Evolutionary conservation across 2,329 filamentous ascomycete species (phyloP).

Genomic region (Xylariaceae sp.): DNA sequence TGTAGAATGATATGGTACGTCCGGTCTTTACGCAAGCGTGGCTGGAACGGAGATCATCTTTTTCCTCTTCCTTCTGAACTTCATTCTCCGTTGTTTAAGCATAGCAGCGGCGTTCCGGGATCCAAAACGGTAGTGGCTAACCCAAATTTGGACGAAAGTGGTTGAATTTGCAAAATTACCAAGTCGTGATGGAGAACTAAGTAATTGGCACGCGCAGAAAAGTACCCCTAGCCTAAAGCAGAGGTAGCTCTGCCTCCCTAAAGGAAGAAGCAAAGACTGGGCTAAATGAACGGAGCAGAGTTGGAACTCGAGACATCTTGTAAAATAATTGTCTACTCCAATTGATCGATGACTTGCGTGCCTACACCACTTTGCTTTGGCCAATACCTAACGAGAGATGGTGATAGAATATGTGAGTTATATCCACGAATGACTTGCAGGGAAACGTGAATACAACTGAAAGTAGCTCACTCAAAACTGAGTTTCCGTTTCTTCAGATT

Average conservation of each 20-base stretch:
- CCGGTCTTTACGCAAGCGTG: too few relatives aligned
- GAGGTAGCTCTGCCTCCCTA: too few relatives aligned
- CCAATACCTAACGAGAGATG: too few relatives aligned
- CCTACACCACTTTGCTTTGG: not conserved
- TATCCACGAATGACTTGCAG: too few relatives aligned
- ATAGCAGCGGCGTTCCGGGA: slow-evolving; percentile 31
- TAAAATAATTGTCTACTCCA: not conserved
- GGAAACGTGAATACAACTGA: too few relatives aligned
- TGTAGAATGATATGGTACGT: slow-evolving; percentile 14
- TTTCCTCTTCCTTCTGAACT: not conserved
- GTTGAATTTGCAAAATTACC: too few relatives aligned
- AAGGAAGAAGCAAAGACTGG: slow-evolving; percentile 1
- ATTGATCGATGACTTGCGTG: not conserved
- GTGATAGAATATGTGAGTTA: too few relatives aligned
- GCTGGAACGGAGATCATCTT: not conserved
- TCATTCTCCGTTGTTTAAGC: slow-evolving; percentile 17
- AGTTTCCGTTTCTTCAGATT: too few relatives aligned
- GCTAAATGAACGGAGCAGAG: not conserved
- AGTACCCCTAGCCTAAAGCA: too few relatives aligned
- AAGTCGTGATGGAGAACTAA: too few relatives aligned
- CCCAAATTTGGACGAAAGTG: not conserved
- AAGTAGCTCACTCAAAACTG: too few relatives aligned
- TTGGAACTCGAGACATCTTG: not conserved
- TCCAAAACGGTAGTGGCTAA: not conserved
- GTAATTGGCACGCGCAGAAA: too few relatives aligned